phyloP scores from a whole-genome alignment of 441 rosid genomes.

The Gossypium trilobum region DNA sequence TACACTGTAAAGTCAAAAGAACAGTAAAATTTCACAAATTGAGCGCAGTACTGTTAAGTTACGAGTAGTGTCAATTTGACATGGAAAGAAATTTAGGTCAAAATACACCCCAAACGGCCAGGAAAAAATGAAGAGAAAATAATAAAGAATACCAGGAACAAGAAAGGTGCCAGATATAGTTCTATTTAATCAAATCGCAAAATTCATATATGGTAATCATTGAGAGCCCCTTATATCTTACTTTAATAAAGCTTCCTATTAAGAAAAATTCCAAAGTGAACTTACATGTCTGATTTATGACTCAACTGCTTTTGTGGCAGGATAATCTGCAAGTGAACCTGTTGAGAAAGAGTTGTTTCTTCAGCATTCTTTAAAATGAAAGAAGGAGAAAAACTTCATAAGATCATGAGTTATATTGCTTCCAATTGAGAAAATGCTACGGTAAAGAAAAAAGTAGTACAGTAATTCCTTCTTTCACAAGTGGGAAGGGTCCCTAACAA shows the following conservation, averaged over 20 bases:
- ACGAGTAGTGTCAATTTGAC: too few relatives aligned
- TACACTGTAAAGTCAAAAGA: not conserved
- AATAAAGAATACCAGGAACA: not conserved
- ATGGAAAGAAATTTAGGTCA: too few relatives aligned
- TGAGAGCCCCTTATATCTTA: not conserved
- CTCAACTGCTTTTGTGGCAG: conserved; percentile 86
- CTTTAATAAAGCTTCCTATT: not conserved
- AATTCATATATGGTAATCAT: not conserved
- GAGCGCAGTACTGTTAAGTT: too few relatives aligned
- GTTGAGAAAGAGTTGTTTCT: not conserved
- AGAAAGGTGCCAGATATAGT: not conserved
- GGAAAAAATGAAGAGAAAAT: not conserved
- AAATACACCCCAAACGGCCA: too few relatives aligned
- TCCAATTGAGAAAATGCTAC: not conserved
- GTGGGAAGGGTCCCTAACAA: conserved; percentile 88
- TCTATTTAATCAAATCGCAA: not conserved
- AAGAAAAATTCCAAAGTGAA: conserved; percentile 2
- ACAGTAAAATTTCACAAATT: not conserved
- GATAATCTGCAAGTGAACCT: conserved; percentile 47
- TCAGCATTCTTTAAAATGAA: not conserved
- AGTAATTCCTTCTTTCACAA: conserved; percentile 52
- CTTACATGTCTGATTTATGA: conserved; percentile 85
- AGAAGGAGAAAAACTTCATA: not conserved
- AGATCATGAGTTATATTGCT: not conserved
- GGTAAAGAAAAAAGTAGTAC: conserved; percentile 3